Evolutionary conservation across 192 early-diverging fungal species (phyloP).

Genomic region (Neocallimastix lanati): DNA sequence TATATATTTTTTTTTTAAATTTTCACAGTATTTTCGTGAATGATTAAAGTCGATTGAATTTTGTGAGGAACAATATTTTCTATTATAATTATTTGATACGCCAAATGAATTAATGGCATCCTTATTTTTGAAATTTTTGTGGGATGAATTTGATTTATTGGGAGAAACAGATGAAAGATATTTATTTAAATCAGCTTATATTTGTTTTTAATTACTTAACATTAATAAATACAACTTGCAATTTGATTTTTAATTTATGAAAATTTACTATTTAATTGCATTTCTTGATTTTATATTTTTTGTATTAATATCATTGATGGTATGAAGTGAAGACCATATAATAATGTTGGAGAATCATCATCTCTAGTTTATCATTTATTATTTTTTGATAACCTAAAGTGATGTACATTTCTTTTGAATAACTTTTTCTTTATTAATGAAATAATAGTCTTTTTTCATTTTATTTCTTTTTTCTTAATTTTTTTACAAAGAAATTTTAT

Average conservation of each 20-base stretch:
- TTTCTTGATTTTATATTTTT: not conserved
- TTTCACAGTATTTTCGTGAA: not conserved
- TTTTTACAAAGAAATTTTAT: not conserved
- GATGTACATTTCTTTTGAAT: not conserved
- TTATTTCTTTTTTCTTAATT: not conserved
- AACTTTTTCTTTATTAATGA: not conserved
- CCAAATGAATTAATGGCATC: not conserved
- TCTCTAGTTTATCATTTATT: too few species aligned
- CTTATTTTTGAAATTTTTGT: not conserved
- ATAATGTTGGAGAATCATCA: not conserved
- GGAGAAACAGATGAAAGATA: too few species aligned
- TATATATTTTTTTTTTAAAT: too few species aligned
- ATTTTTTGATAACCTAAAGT: not conserved
- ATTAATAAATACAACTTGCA: too few species aligned
- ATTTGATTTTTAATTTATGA: not conserved
- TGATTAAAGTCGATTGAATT: not conserved
- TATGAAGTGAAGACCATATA: not conserved
- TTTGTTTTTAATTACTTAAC: too few species aligned
- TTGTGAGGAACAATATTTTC: not conserved
- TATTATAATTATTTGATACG: not conserved
- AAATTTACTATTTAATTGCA: not conserved
- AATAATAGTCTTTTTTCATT: not conserved
- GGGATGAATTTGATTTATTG: too few species aligned
- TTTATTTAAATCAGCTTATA: too few species aligned
- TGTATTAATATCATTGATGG: not conserved